Evolutionary conservation across 345 rosid species (phyloP).

Genomic region (Salix caprea): DNA sequence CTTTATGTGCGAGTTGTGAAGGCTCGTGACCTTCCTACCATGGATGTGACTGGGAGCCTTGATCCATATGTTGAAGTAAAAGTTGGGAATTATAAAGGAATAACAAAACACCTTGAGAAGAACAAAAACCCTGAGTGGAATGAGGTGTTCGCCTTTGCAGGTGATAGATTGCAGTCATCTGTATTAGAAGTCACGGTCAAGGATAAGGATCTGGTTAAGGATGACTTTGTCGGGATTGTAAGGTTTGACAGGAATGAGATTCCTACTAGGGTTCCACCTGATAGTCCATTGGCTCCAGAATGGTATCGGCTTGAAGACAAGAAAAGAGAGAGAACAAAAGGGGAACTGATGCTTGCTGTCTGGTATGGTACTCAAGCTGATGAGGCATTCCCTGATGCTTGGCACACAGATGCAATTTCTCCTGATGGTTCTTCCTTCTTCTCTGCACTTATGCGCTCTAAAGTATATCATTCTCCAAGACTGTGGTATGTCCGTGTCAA

Average conservation of each 20-base stretch:
- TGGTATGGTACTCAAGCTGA: conserved; percentile 36
- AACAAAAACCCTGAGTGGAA: conserved; percentile 27
- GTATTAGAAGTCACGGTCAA: conserved; percentile 26
- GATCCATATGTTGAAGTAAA: conserved; percentile 33
- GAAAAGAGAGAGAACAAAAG: conserved; percentile 25
- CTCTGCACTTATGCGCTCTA: conserved; percentile 19
- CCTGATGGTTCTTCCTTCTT: conserved; percentile 15
- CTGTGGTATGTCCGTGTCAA: conserved; percentile 31
- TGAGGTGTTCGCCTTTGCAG: conserved; percentile 32
- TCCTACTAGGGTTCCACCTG: conserved; percentile 30
- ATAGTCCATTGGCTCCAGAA: conserved; percentile 31
- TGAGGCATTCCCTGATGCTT: conserved; percentile 32
- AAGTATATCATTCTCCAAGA: conserved; percentile 32
- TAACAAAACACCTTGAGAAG: conserved; percentile 24
- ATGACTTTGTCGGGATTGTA: conserved; percentile 26
- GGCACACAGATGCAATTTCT: conserved; percentile 28
- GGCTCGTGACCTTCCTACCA: conserved; percentile 28
- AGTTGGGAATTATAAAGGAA: conserved; percentile 31
- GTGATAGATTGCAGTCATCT: conserved; percentile 27
- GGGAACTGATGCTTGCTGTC: conserved; percentile 30
- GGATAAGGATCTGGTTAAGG: conserved; percentile 27
- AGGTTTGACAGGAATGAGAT: conserved; percentile 27
- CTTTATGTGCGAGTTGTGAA: conserved; percentile 25
- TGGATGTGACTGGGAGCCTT: conserved; percentile 29
- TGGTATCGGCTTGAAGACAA: conserved; percentile 33